These are phyloP conservation scores for Delonix regia DNA, from an alignment of 306 rosid species.

Conservation along the genomic window DNA sequence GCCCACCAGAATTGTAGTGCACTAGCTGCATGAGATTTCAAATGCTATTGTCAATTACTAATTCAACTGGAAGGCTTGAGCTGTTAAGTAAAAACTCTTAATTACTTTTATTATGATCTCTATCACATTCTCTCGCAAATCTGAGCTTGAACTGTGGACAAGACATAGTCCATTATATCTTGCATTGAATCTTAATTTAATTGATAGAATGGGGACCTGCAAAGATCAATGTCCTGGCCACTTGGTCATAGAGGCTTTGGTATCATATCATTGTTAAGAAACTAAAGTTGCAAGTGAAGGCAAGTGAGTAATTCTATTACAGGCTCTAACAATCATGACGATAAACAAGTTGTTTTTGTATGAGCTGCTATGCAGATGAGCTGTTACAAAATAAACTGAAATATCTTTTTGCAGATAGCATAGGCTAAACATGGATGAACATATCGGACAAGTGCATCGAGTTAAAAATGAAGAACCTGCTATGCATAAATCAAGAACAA, in stretches of 20 bases:
- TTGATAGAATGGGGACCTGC: background rate
- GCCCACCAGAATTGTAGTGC: conserved; percentile 89
- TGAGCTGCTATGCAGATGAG: background rate
- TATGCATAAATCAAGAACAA: background rate
- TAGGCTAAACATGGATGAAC: background rate
- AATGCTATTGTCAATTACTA: background rate
- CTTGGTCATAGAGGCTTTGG: background rate
- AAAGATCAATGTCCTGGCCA: too few relatives aligned
- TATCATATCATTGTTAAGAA: background rate
- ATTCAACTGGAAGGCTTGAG: background rate
- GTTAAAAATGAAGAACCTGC: background rate
- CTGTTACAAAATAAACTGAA: background rate
- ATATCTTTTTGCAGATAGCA: background rate
- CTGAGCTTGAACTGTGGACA: background rate
- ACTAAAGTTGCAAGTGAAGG: background rate
- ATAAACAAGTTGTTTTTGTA: background rate
- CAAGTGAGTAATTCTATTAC: background rate
- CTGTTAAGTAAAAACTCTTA: background rate
- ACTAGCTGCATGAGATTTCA: conserved; percentile 65
- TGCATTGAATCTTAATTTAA: background rate
- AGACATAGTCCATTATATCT: background rate
- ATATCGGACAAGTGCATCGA: background rate
- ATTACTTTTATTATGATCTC: background rate
- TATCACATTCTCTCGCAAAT: background rate
- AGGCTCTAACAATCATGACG: background rate